Evolutionary conservation across 202 grass and related monocot genomes (phyloP).

Genomic region (Schoenoplectus triqueter): DNA sequence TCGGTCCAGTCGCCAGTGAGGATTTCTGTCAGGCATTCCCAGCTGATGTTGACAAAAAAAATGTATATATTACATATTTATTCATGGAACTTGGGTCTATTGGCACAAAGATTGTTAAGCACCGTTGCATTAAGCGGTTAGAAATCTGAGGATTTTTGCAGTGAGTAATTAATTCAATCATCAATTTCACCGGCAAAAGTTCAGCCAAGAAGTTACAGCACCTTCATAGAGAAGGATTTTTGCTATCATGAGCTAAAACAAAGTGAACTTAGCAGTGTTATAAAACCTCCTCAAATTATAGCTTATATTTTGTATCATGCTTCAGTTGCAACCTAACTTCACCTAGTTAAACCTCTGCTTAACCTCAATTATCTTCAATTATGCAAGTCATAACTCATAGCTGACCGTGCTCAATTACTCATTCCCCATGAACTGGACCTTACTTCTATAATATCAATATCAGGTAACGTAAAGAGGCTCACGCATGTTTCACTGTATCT

Average conservation of each 20-base stretch:
- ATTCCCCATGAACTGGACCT: neutral
- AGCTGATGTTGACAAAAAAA: constrained; percentile 47
- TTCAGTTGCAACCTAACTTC: neutral
- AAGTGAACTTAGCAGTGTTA: neutral
- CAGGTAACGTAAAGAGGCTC: constrained; percentile 27
- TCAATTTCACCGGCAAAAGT: neutral
- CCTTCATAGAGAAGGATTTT: neutral
- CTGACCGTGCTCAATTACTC: neutral
- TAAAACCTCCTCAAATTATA: neutral
- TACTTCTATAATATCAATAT: neutral
- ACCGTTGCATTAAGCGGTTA: neutral
- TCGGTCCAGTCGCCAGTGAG: constrained; percentile 71
- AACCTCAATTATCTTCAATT: neutral
- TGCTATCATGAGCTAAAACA: neutral
- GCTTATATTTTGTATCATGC: neutral
- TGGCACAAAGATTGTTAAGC: neutral
- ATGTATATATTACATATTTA: neutral
- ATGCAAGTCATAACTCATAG: neutral
- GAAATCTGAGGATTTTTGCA: neutral
- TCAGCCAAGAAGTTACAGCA: neutral
- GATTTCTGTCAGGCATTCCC: constrained; percentile 92
- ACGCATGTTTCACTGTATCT: constrained; percentile 81
- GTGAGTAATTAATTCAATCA: neutral
- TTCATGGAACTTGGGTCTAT: neutral
- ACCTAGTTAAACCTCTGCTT: neutral